Evolutionary conservation across 2,329 filamentous ascomycete genomes (phyloP), one percentile per base, ranked within the genome.

Genomic region (Gremmenia infestans): DNA sequence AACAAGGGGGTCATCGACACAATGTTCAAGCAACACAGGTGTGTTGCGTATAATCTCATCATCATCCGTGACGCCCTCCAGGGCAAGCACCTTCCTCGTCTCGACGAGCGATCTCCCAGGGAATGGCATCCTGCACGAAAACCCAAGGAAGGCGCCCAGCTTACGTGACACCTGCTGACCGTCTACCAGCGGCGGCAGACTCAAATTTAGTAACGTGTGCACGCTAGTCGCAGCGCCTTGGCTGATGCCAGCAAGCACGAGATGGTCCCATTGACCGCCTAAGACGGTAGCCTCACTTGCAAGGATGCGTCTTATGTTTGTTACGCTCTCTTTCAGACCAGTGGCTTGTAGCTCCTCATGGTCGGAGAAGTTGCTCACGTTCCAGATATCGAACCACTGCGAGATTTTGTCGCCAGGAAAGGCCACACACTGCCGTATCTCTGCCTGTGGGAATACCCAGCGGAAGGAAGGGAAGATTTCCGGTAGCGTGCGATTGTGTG

Each of bases 171-270:
- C 8, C 12, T 19, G n/a, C 19, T 23, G n/a, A 45, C 42, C 42
- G 8, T 32, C 28, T 3, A 32, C 28, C 28, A 32, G 28, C 39
- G 39, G 15, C 8, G 39, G 39, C 39, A 40, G 17, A 40, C 14
- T n/a, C 39, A 40, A 19, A 12, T 45, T 19, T 0, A 45, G 42
- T 22, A 45, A 22, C n/a, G 42, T 45, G 12, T 45, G n/a, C 19
- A 45, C 19, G n/a, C 28, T 32, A 11, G 42, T 45, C 17, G 42
- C 42, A 14, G n/a, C n/a, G 17, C 76, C 76, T 68, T 74, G 73
- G 49, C 75, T 75, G 50, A 78, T 75, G 0, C 77, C 76, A 14
- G 73, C 73, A 1, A 78, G 61, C 3, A 78, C 65, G 32, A 78
- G 53, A 6, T 65, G 64, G 32, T 75, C 71, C 67, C 72, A 75